These are phyloP conservation scores for Talaromyces sp. DNA, from an alignment of 2,329 filamentous ascomycete species.

Conservation along the genomic window DNA sequence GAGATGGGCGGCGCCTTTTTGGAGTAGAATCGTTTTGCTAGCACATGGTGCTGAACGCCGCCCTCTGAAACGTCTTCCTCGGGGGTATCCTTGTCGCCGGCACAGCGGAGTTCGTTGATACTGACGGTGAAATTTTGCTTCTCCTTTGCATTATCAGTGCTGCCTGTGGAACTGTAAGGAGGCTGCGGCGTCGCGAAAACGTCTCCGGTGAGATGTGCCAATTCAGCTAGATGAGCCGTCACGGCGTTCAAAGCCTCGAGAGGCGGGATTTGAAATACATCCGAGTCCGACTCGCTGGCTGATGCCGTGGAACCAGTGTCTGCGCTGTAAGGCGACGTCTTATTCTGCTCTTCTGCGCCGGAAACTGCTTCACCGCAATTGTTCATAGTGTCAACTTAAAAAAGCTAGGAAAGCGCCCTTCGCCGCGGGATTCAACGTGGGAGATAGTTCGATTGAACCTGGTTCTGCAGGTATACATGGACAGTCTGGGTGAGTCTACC, in stretches of 20 bases:
- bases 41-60: constrained; percentile 73
- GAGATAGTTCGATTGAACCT: constrained; percentile 17
- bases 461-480: constrained; percentile 22
- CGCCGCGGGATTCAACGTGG: constrained; percentile 2
- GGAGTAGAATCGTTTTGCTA: constrained; percentile 89
- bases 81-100: constrained; percentile 38
- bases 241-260: constrained; percentile 73
- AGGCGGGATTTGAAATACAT: constrained; percentile 64
- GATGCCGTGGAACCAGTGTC: constrained; percentile 13
- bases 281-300: constrained; percentile 5
- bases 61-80: constrained; percentile 67
- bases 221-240: constrained; percentile 59
- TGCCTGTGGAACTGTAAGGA: background rate
- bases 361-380: constrained; percentile 16
- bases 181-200: constrained; percentile 61
- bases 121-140: constrained; percentile 13
- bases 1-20: constrained; percentile 79
- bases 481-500: constrained; percentile 21
- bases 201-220: constrained; percentile 50
- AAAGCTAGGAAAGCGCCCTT: constrained; percentile 4
- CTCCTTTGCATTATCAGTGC: background rate
- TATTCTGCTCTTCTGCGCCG: constrained; percentile 10
- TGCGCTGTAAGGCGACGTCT: constrained; percentile 7
- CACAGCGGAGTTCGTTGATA: constrained; percentile 30
- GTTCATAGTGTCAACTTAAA: constrained; percentile 19